Evolutionary conservation across 2,329 filamentous ascomycete species (phyloP).

Genomic region (Pseudocercospora fijiensis): DNA sequence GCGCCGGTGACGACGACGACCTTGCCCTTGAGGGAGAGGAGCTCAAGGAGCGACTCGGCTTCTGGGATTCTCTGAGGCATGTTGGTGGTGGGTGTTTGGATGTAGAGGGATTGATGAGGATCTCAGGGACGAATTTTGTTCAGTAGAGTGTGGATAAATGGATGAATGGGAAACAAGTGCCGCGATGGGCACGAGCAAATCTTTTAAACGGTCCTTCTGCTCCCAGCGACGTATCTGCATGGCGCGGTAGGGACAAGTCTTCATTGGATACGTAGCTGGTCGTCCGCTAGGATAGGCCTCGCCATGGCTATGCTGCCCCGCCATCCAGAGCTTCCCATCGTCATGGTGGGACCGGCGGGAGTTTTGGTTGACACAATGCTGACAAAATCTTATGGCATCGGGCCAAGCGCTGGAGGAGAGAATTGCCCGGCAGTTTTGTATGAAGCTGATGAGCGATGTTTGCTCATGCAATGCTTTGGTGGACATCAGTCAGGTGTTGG

Average conservation of each 20-base stretch:
- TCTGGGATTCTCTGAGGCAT: conserved; percentile 60
- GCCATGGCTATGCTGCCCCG: conserved; percentile 3
- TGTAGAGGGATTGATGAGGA: conserved; percentile 10
- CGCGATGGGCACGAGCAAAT: conserved; percentile 8
- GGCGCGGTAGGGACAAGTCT: conserved; percentile 13
- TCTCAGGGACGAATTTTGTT: neutral
- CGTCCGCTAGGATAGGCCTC: conserved; percentile 13
- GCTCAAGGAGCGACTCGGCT: conserved; percentile 58
- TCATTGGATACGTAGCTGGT: conserved; percentile 17
- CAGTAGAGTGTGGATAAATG: neutral
- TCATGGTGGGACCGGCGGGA: conserved; percentile 14
- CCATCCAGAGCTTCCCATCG: conserved; percentile 12
- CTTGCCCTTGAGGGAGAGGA: conserved; percentile 55
- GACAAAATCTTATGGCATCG: neutral
- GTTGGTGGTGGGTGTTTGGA: conserved; percentile 17
- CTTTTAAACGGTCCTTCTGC: conserved; percentile 16
- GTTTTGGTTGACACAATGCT: conserved; percentile 4
- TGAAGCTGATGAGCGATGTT: neutral
- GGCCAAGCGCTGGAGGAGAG: neutral
- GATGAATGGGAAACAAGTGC: conserved; percentile 6
- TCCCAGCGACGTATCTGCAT: conserved; percentile 12
- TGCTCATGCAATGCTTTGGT: neutral
- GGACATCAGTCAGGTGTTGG: neutral
- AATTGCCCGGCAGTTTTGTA: neutral
- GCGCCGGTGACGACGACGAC: conserved; percentile 54